These are phyloP conservation scores for Linaria vulgaris DNA, from an alignment of 257 asterid genomes.

Conservation along the genomic window DNA sequence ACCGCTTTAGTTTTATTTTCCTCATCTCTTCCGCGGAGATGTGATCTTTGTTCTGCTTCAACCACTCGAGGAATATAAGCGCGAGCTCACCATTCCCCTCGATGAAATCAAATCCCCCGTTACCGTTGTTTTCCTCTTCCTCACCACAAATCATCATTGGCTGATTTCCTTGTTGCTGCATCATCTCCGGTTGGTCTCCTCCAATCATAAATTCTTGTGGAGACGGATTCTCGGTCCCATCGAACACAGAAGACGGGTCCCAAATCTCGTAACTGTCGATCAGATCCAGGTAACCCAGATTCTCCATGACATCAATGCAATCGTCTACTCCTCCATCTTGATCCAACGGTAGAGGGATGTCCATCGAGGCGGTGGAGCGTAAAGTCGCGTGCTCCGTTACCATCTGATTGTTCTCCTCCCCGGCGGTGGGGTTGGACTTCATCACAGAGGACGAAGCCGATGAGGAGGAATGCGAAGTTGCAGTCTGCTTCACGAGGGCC, in stretches of 20 bases:
- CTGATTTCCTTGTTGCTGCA: not conserved
- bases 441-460: slow-evolving; percentile 40
- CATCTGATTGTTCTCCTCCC: not conserved
- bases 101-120: slow-evolving; percentile 40
- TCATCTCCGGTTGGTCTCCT: slow-evolving; percentile 19
- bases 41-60: slow-evolving; percentile 70
- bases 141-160: not conserved
- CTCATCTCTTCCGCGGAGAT: slow-evolving; percentile 86
- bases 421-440: slow-evolving; percentile 24
- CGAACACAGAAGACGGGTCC: slow-evolving; percentile 69
- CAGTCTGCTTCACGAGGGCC: slow-evolving; percentile 21
- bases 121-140: slow-evolving; percentile 12
- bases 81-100: slow-evolving; percentile 66
- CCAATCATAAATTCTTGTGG: slow-evolving; percentile 20
- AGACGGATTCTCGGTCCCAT: slow-evolving; percentile 42
- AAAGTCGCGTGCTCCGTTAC: slow-evolving; percentile 26
- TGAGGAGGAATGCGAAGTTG: slow-evolving; percentile 45
- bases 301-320: slow-evolving; percentile 59
- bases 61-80: slow-evolving; percentile 72
- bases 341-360: slow-evolving; percentile 30
- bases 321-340: slow-evolving; percentile 30
- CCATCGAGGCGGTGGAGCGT: slow-evolving; percentile 56
- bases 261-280: slow-evolving; percentile 58
- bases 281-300: slow-evolving; percentile 73
- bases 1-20: slow-evolving; percentile 68